Evolutionary conservation across 495 filamentous ascomycete genomes (phyloP), one percentile per base, ranked within the genome.

Genomic region (Neurospora sp.): DNA sequence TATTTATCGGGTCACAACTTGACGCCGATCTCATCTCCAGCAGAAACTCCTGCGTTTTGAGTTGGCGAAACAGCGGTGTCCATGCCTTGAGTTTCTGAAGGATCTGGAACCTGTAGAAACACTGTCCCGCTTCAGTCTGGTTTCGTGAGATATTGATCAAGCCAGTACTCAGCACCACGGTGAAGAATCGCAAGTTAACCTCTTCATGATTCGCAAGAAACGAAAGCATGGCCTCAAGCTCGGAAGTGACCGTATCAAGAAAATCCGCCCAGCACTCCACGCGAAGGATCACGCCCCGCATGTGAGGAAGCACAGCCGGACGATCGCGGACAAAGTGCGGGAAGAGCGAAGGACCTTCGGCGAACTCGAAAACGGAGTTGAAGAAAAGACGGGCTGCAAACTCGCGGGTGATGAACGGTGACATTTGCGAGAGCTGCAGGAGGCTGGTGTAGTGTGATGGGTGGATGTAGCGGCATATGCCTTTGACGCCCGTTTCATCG

Each of bases 381-480:
- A 21, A 21, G 72, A 72, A 76, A 15, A 76, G 40, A 19, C 19
- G 9, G 7, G 39, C 5, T 34, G 72, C 72, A 2, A 76, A 72
- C 40, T 76, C 74, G 13, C 11, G 17, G 7, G 69, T 70, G 0
- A 76, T 59, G 4, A 15, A n/a, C 7, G 69, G 71, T 2, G 28
- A 37, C 31, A 73, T 69, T 31, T 75, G 66, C 3, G 71, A 21
- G 4, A 75, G 74, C 17, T 24, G 21, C 24, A 40, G 42, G 21
- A 73, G 37, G 38, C 37, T 31, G 10, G 39, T 17, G 71, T 73
- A 75, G 24, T 28, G 39, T 0, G 69, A 40, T 2, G 59, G 71
- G 1, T 4, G 10, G 15, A 62, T 42, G n/a, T 70, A 59, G 13
- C 21, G 39, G 43, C 73, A 72, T 31, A 21, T 43, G 28, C 10